Conservation (phyloP, 306 rosid species). For the Castanopsis chinensis region DNA sequence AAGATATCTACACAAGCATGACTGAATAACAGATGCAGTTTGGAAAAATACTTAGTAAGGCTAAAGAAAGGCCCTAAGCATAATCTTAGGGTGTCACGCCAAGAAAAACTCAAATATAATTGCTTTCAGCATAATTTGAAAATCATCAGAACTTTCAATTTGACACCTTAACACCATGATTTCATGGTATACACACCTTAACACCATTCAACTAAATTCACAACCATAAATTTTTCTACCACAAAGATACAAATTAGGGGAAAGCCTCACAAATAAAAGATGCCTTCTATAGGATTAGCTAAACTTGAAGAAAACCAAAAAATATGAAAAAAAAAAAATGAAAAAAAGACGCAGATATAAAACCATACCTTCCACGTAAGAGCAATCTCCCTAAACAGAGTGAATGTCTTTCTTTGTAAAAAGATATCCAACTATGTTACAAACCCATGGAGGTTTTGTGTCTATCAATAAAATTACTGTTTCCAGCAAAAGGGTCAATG, state of each 20-base stretch:
- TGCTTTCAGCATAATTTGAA: background rate
- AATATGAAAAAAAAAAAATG: background rate
- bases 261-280: background rate
- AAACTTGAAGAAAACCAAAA: constrained; percentile 2
- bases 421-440: constrained; percentile 65
- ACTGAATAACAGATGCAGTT: background rate
- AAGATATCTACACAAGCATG: too few species aligned
- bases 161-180: background rate
- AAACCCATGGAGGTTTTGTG: constrained; percentile 84
- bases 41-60: background rate
- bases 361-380: constrained; percentile 68
- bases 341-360: background rate
- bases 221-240: too few species aligned
- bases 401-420: constrained; percentile 62
- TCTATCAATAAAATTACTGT: constrained; percentile 59
- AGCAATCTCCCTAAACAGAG: constrained; percentile 66
- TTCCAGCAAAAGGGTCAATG: constrained; percentile 65
- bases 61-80: background rate
- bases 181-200: background rate
- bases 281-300: background rate
- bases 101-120: background rate
- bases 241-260: background rate
- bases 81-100: background rate
- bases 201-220: background rate
- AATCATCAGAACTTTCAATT: background rate